A percentile compares a stretch with the other conserved stretches of the same genome.
phyloP scores from a whole-genome alignment of 2,329 filamentous ascomycete species.

The Exophiala oligosperma region DNA sequence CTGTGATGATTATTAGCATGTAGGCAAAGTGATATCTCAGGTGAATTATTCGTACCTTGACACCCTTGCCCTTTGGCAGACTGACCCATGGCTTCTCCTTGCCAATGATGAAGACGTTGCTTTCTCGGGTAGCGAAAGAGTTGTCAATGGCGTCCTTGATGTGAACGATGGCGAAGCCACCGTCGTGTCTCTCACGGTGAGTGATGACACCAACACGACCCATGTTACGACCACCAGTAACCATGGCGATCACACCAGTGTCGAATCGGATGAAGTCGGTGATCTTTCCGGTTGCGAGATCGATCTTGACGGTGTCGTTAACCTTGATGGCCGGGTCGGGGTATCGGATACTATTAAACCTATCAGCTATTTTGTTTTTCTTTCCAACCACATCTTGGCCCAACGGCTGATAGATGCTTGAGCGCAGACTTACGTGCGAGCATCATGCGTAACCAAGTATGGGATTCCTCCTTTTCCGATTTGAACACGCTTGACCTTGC shows the following conservation, averaged over 20 bases:
- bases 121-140: slow-evolving; percentile 98
- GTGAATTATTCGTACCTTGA: slow-evolving; percentile 62
- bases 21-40: background rate
- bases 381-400: slow-evolving; percentile 89
- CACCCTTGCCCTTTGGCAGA: slow-evolving; percentile 99
- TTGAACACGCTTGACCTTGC: slow-evolving; percentile 99
- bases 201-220: slow-evolving; percentile 99
- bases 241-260: slow-evolving; percentile 97
- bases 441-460: slow-evolving; percentile 99
- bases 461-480: slow-evolving; percentile 99
- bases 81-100: slow-evolving; percentile 99
- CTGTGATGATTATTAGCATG: slow-evolving; percentile 43
- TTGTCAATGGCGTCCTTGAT: slow-evolving; percentile 99
- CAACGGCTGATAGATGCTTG: slow-evolving; percentile 99
- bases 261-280: slow-evolving; percentile 98
- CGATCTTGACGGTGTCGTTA: slow-evolving; percentile 99
- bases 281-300: slow-evolving; percentile 96
- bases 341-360: slow-evolving; percentile 85
- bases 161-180: slow-evolving; percentile 99
- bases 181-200: slow-evolving; percentile 99
- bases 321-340: slow-evolving; percentile 98
- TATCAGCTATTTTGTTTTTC: slow-evolving; percentile 40
- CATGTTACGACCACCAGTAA: slow-evolving; percentile 99
- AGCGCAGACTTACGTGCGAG: slow-evolving; percentile 92
- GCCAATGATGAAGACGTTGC: slow-evolving; percentile 99